Evolutionary conservation across 2,329 filamentous ascomycete genomes (phyloP).

Genomic region (Cladophialophora psammophila): DNA sequence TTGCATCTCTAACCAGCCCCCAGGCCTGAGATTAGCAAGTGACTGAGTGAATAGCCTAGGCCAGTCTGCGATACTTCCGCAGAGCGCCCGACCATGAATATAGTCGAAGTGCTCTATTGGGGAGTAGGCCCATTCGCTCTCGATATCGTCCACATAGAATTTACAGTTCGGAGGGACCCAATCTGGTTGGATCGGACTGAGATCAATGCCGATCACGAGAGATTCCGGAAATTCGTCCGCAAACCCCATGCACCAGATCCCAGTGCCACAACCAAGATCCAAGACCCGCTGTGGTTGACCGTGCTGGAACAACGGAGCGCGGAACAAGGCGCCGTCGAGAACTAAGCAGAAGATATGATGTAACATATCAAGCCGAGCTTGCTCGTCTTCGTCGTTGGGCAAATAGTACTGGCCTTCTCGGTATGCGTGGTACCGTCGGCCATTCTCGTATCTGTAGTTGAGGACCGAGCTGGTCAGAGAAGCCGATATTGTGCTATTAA

Average conservation of each 20-base stretch:
- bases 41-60: conserved; percentile 36
- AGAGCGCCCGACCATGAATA: conserved; percentile 44
- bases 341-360: conserved; percentile 40
- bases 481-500: no score
- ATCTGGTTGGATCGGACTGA: conserved; percentile 48
- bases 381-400: conserved; percentile 48
- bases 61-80: conserved; percentile 41
- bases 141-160: conserved; percentile 46
- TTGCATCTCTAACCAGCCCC: conserved; percentile 40
- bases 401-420: conserved; percentile 42
- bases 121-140: conserved; percentile 41
- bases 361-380: conserved; percentile 46
- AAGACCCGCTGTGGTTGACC: conserved; percentile 23
- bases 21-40: conserved; percentile 42
- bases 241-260: conserved; percentile 35
- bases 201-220: conserved; percentile 48
- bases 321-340: conserved; percentile 15
- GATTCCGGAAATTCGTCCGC: conserved; percentile 39
- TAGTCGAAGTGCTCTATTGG: conserved; percentile 37
- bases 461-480: neutral
- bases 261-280: conserved; percentile 36
- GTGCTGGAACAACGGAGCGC: conserved; percentile 34
- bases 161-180: conserved; percentile 42
- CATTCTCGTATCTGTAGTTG: conserved; percentile 31
- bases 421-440: conserved; percentile 36